Evolutionary conservation across 208 protist genomes (phyloP), one percentile per base, ranked within the genome.

Genomic region (Trypanosoma brucei): DNA sequence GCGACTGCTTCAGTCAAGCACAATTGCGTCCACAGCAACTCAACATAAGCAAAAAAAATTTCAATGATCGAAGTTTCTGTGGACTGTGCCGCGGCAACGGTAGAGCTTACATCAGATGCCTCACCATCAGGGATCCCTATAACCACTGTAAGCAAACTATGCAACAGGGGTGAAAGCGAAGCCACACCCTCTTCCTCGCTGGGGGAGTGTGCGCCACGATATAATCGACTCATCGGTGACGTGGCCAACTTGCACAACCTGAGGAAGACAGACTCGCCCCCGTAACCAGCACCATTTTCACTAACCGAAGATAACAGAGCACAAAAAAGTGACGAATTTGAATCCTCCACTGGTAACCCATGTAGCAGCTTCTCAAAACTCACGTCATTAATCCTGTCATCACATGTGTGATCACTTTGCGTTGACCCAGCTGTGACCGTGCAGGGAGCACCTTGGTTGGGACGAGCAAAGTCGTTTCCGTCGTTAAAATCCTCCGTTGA

Each of bases 21-120:
- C 2, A 76, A 37, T 49, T 81, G 75, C 7, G 46, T 33, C 75
- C 75, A 81, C 35, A 76, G 45, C 36, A 73, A 36, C 22, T 66
- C 60, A 3, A 65, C 60, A 48, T 72, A 66, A 34, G 67, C 39
- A 62, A 62, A 59, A 66, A 72, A 66, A 7, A 72, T 54, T 7
- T 62, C 59, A 11, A 57, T 42, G 38, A 72, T 30, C 9, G 59
- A 49, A 35, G 34, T 31, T 55, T 60, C 63, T 49, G 11, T 46
- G 0, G 6, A 5, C 0, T 8, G n/a, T 8, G 9, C 50, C 13
- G 40, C 54, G 6, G 8, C 13, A 6, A 40, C 36, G 7, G 8
- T 39, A 31, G 14, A 11, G 3, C 13, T 39, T 0, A 8, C 39
- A 31, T 39, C 14, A 61, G 22, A 11, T 33, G 37, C 3, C 39